phyloP scores from a whole-genome alignment of 2,329 filamentous ascomycete species.

The Taxawa tesnikishii region DNA sequence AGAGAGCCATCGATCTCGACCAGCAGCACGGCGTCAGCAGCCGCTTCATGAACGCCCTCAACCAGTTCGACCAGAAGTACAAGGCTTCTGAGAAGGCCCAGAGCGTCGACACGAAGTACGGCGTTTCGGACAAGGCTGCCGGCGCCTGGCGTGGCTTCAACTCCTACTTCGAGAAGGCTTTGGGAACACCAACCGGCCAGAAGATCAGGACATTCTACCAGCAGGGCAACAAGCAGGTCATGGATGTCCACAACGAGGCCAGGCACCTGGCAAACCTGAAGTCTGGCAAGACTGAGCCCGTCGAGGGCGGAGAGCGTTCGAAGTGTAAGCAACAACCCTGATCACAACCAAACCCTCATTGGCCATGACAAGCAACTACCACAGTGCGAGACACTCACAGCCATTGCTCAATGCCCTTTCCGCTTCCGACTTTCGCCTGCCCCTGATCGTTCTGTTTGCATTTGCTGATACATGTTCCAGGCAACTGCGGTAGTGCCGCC shows the following conservation, averaged over 20 bases:
- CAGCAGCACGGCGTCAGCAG: slow-evolving; percentile 73
- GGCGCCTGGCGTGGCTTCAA: slow-evolving; percentile 55
- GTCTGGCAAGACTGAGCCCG: slow-evolving; percentile 47
- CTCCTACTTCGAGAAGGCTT: slow-evolving; percentile 92
- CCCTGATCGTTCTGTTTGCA: no score
- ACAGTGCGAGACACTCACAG: no score
- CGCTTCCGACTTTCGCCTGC: no score
- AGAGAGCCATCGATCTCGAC: slow-evolving; percentile 78
- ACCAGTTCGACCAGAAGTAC: slow-evolving; percentile 70
- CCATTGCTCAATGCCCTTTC: no score
- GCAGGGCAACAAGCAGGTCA: slow-evolving; percentile 72
- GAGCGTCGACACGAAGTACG: slow-evolving; percentile 73
- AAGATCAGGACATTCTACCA: slow-evolving; percentile 82
- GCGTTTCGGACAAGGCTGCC: slow-evolving; percentile 61
- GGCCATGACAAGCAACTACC: no score
- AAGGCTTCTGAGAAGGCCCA: slow-evolving; percentile 79
- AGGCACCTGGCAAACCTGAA: slow-evolving; percentile 80
- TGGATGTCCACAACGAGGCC: slow-evolving; percentile 89
- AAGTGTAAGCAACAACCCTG: slow-evolving; percentile 19
- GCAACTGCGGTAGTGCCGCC: slow-evolving; percentile 29
- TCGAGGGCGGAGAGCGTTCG: slow-evolving; percentile 27
- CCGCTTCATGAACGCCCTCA: slow-evolving; percentile 66
- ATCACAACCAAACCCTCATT: background rate
- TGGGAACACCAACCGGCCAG: slow-evolving; percentile 75
- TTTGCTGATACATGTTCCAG: slow-evolving; percentile 2